A percentile compares a stretch with the other conserved stretches of the same genome.
Evolutionary conservation across 176 grass and related monocot genomes (phyloP).

Genomic region (Saccharum spontaneum): DNA sequence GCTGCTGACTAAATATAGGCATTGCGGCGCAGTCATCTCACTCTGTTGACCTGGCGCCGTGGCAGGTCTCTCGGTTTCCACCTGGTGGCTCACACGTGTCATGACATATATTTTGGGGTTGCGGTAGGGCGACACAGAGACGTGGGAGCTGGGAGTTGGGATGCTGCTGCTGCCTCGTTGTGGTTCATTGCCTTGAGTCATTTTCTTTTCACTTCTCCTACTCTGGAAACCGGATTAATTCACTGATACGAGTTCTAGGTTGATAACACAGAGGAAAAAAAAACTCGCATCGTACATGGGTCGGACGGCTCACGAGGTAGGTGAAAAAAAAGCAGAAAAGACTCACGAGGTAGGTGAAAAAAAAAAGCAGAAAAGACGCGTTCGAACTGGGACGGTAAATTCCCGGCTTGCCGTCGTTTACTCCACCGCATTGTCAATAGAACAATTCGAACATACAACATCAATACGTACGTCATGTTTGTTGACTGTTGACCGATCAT

Average conservation of each 20-base stretch:
- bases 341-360: neutral
- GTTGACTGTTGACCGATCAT: neutral
- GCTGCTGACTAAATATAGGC: constrained; percentile 28
- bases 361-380: neutral
- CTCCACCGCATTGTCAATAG: neutral
- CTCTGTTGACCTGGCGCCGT: constrained; percentile 8
- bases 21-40: neutral
- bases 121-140: no score
- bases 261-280: neutral
- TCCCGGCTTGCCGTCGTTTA: neutral
- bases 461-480: neutral
- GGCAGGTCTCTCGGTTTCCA: neutral
- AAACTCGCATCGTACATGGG: no score
- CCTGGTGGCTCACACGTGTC: neutral
- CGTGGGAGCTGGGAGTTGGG: no score
- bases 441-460: neutral
- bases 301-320: neutral
- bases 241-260: neutral
- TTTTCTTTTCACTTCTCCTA: neutral
- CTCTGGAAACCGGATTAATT: neutral
- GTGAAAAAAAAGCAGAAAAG: neutral
- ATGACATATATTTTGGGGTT: neutral
- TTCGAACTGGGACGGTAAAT: no score
- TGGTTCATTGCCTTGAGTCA: neutral
- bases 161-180: neutral